Evolutionary conservation across 2,329 filamentous ascomycete species (phyloP), one percentile per base, ranked within the genome.

Genomic region (Xylariales sp.): DNA sequence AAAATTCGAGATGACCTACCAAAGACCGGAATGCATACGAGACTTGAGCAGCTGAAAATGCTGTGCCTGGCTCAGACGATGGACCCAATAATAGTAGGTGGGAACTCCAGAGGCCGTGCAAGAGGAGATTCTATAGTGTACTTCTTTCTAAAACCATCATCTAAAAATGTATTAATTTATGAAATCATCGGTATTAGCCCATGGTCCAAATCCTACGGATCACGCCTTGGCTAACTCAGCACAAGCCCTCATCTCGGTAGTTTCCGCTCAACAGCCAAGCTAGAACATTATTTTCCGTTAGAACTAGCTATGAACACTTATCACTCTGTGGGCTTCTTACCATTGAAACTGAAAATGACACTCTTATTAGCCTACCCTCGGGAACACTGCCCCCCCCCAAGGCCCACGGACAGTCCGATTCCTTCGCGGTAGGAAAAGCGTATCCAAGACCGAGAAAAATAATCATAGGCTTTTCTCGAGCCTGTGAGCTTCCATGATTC

Each of bases 11-110:
- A 30, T 28, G 18, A 32, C 36, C 12, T 23, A 32, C 39, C 4
- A 36, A 48, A 32, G 49, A 18, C n/a, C n/a, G n/a, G 30, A 54
- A 61, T 41, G 16, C 49, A 16, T 39, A 6, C 23, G 45, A 39
- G 39, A 41, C 49, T 48, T 68, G 56, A 45, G 45, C 45, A 54
- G 65, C 65, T 68, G 61, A 67, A 59, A 46, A 23, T 3, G 16
- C 16, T 52, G 39, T 30, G 43, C 32, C 58, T 53, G 34, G 14
- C 64, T 30, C 36, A 39, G 5, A 39, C 36, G 8, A 10, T 10
- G 36, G 16, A 50, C 28, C 55, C 54, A 50, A 60, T 55, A 34
- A 56, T 54, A 60, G 45, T 14, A 43, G n/a, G 1, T 6, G 56
- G 34, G 52, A 28, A 9, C 16, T 8, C 18, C 3, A 48, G 14